Percentiles rank a stretch among this genome's conserved stretches.
Conservation (phyloP, 768 basidiomycete genomes). For the Hericium alpestre region DNA sequence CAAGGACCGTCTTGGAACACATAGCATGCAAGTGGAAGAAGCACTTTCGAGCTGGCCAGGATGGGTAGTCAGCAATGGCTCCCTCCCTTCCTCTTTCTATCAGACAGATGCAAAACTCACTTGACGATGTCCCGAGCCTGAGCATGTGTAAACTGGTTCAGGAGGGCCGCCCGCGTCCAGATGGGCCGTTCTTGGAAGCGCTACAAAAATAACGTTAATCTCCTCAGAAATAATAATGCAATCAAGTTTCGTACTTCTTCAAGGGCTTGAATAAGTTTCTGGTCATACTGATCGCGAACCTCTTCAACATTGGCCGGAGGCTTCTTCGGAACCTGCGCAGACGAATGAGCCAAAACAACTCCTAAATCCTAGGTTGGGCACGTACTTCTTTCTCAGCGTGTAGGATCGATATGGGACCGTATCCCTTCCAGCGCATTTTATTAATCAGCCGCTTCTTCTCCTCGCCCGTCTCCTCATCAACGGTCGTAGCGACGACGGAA, state of each 20-base stretch:
- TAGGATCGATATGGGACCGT: constrained; percentile 60
- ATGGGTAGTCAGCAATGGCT: neutral
- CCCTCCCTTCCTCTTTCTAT: too few species aligned
- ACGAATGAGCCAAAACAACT: neutral
- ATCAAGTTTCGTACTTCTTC: constrained; percentile 31
- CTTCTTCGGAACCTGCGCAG: constrained; percentile 48
- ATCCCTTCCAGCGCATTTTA: constrained; percentile 76
- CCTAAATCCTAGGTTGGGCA: neutral
- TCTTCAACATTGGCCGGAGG: constrained; percentile 56
- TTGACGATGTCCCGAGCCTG: constrained; percentile 69
- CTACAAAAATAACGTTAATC: constrained; percentile 17
- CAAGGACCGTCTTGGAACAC: constrained; percentile 92
- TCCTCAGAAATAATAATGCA: neutral
- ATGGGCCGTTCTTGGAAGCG: constrained; percentile 66
- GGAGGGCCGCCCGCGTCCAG: constrained; percentile 81
- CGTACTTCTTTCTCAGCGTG: constrained; percentile 51
- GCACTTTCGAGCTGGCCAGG: constrained; percentile 56
- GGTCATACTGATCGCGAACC: constrained; percentile 42
- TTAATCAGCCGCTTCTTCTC: constrained; percentile 81
- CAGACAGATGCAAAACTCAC: constrained; percentile 30
- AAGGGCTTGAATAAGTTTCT: constrained; percentile 42
- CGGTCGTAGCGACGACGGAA: constrained; percentile 54
- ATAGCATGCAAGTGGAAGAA: constrained; percentile 75
- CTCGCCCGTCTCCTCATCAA: constrained; percentile 69
- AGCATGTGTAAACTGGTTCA: constrained; percentile 64